Conservation (phyloP, 2,329 filamentous ascomycete species). For the Diplodia intermedia region DNA sequence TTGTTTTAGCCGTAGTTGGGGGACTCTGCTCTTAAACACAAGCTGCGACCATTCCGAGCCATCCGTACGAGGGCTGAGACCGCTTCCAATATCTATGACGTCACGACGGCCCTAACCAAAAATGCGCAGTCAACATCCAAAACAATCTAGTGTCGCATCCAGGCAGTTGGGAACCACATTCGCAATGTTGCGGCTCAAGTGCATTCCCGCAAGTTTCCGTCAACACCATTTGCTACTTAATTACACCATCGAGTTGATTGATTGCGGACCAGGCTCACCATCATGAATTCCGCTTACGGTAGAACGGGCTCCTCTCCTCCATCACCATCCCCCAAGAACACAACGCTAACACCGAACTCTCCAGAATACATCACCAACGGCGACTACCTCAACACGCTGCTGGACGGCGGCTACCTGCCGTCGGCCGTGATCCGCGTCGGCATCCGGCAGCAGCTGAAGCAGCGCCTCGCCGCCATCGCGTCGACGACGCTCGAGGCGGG, state of each 20-base stretch:
- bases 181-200: slow-evolving; percentile 11
- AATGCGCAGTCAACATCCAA: slow-evolving; percentile 28
- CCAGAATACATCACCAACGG: slow-evolving; percentile 28
- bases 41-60: background rate
- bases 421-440: slow-evolving; percentile 67
- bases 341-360: background rate
- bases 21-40: background rate
- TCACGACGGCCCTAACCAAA: slow-evolving; percentile 20
- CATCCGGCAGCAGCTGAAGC: slow-evolving; percentile 70
- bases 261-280: background rate
- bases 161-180: background rate
- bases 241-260: background rate
- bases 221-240: slow-evolving; percentile 12
- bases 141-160: slow-evolving; percentile 25
- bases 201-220: background rate
- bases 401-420: slow-evolving; percentile 71
- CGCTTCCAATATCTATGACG: slow-evolving; percentile 11
- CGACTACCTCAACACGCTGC: slow-evolving; percentile 46
- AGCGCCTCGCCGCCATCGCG: slow-evolving; percentile 64
- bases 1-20: too few relatives aligned
- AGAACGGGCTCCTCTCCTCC: background rate
- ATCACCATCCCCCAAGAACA: background rate
- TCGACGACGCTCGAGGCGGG: slow-evolving; percentile 60
- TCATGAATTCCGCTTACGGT: slow-evolving; percentile 28
- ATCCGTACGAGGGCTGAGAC: background rate